A percentile compares a stretch with the other conserved stretches of the same genome.
phyloP scores from a whole-genome alignment of 73 alveolate genomes.

The Paramecium bursaria region DNA sequence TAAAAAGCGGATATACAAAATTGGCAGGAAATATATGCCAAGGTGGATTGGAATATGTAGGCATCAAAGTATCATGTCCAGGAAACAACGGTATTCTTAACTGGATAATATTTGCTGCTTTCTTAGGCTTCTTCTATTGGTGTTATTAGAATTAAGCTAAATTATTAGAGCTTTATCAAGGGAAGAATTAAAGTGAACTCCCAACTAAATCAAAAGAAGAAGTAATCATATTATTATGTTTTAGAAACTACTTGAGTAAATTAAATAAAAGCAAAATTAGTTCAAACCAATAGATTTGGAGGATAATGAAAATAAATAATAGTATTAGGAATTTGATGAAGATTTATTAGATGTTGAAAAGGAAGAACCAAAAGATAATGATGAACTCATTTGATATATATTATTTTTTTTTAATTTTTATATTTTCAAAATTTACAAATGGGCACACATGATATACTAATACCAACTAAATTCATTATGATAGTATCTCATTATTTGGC shows the following conservation, averaged over 20 bases:
- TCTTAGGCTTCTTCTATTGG: slow-evolving; percentile 21
- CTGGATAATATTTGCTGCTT: slow-evolving; percentile 27
- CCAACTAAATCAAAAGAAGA: slow-evolving; percentile 52
- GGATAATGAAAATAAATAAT: slow-evolving; percentile 39
- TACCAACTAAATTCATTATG: slow-evolving; percentile 51
- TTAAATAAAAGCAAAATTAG: slow-evolving; percentile 9
- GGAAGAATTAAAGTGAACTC: not conserved
- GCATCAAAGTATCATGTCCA: slow-evolving; percentile 75
- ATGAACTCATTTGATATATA: slow-evolving; percentile 46
- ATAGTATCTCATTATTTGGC: slow-evolving; percentile 21
- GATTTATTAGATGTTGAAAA: slow-evolving; percentile 49
- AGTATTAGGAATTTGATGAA: slow-evolving; percentile 49
- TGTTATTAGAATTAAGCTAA: slow-evolving; percentile 22
- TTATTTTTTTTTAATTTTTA: not conserved
- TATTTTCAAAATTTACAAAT: not conserved
- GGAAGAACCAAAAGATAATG: slow-evolving; percentile 7
- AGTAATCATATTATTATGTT: not conserved
- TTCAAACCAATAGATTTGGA: slow-evolving; percentile 44
- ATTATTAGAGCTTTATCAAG: slow-evolving; percentile 1
- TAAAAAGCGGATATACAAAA: slow-evolving; percentile 89
- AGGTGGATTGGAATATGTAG: slow-evolving; percentile 86
- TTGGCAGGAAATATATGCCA: slow-evolving; percentile 91
- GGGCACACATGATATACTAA: not conserved
- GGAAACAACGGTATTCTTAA: too few relatives aligned
- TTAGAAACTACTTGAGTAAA: not conserved